Base-by-base conservation (phyloP, 345 rosid species). In the Citrus sp. region DNA sequence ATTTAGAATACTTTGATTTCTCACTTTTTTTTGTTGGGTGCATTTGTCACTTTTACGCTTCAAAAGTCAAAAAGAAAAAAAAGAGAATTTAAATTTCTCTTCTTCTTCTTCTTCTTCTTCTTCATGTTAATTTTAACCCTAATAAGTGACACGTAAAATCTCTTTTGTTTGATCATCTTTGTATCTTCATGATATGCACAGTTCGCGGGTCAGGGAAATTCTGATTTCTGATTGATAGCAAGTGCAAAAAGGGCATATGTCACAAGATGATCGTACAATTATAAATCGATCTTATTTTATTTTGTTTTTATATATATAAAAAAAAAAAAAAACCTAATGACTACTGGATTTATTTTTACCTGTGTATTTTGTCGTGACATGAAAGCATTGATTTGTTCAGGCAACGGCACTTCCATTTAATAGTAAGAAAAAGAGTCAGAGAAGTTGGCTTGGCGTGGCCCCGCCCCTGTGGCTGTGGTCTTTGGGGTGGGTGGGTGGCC, bases 61-160 rank as follows among this genome's bases (percentile, higher is more conserved):
- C 56, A 56, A 51, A 83, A 78, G 75, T 65, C 40, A 70, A 84
- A 80, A 83, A 60, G 34, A n/a, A 19, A 27, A 27, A 35, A 40
- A 35, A 59, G 58, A 18, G 58, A 54, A 25, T 60, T 27, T 63
- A 55, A 66, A 58, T 42, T 21, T 1, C 70, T 37, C 59, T 42
- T 21, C 65, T 32, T 7, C 8, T 63, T 63, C 28, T 30, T 30
- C 30, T 30, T 30, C 30, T 30, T 22, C 67, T 55, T 1, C 32
- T 27, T 7, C 8, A 46, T 13, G 51, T 46, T 3, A 13, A 19
- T 54, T 54, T 54, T 27, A 63, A 63, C 65, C 65, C 65, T 61
- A 25, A 61, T 61, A 27, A 61, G 2, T 27, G 65, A 61, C 14
- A 4, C 14, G 30, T 4, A 61, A 24, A 61, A 9, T 28, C 42